A percentile compares a stretch with the other conserved stretches of the same genome.
phyloP scores from a whole-genome alignment of 2,329 filamentous ascomycete genomes.

The Verticillium albo-atrum region DNA sequence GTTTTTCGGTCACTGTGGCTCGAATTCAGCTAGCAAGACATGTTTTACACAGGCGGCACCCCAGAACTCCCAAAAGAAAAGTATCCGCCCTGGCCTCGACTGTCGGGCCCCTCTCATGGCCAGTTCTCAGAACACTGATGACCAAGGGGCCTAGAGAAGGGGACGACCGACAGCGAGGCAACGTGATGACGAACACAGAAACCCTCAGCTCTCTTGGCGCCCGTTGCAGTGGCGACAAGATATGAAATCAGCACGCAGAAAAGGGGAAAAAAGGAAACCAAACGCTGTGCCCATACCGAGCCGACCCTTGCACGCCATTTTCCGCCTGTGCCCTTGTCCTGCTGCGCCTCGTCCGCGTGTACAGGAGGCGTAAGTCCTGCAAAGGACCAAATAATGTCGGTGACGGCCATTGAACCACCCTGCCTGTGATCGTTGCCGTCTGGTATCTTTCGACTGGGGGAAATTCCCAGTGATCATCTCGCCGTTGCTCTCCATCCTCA shows the following conservation, averaged over 20 bases:
- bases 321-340: background rate
- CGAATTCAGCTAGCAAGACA: background rate
- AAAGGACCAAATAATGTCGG: background rate
- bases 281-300: background rate
- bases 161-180: background rate
- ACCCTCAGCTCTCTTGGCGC: background rate
- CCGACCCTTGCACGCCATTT: background rate
- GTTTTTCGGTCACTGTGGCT: background rate
- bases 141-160: background rate
- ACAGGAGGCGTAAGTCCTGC: background rate
- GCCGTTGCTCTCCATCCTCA: background rate
- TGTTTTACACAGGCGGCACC: background rate
- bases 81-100: background rate
- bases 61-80: background rate
- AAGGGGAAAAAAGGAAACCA: constrained; percentile 4
- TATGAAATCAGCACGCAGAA: background rate
- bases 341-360: background rate
- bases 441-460: background rate
- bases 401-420: background rate
- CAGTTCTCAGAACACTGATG: background rate
- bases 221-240: background rate
- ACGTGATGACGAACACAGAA: background rate
- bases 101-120: background rate
- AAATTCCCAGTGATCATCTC: background rate
- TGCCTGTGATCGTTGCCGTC: background rate